A percentile compares a stretch with the other conserved stretches of the same genome.
Evolutionary conservation across 768 basidiomycete species (phyloP).

Genomic region (Filobasidium floriforme): DNA sequence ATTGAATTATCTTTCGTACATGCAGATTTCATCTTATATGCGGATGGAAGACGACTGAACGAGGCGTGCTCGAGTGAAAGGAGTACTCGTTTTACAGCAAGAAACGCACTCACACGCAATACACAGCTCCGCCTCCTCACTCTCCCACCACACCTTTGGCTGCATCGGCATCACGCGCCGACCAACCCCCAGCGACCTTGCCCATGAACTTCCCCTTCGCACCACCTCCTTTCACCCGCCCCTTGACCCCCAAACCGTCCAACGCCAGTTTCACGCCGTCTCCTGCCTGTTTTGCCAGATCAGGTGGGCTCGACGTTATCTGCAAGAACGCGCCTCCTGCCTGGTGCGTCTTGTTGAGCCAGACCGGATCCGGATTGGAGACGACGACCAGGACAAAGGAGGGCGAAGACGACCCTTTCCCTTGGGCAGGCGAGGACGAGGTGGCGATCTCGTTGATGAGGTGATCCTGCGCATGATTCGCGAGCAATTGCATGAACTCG

Average conservation of each 20-base stretch:
- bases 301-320: conserved; percentile 30
- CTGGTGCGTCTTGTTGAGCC: conserved; percentile 10
- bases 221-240: conserved; percentile 41
- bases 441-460: neutral
- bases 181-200: conserved; percentile 27
- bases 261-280: conserved; percentile 31
- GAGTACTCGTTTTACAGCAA: too few species aligned
- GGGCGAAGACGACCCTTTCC: neutral
- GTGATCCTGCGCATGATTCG: neutral
- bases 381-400: conserved; percentile 21
- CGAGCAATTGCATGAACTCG: conserved; percentile 31
- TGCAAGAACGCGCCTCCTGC: conserved; percentile 26
- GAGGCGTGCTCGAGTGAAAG: too few species aligned
- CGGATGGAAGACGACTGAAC: too few species aligned
- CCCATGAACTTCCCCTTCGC: conserved; percentile 42
- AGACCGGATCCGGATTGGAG: conserved; percentile 4
- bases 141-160: too few species aligned
- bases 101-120: too few species aligned
- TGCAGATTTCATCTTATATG: too few species aligned
- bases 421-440: neutral
- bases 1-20: too few species aligned
- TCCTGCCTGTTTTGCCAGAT: conserved; percentile 33
- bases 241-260: conserved; percentile 26
- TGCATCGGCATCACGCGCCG: too few species aligned
- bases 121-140: too few species aligned